Percentiles rank a stretch among this genome's conserved stretches.
Conservation (phyloP, 2,329 filamentous ascomycete genomes). For the Tolypocladium sp. region DNA sequence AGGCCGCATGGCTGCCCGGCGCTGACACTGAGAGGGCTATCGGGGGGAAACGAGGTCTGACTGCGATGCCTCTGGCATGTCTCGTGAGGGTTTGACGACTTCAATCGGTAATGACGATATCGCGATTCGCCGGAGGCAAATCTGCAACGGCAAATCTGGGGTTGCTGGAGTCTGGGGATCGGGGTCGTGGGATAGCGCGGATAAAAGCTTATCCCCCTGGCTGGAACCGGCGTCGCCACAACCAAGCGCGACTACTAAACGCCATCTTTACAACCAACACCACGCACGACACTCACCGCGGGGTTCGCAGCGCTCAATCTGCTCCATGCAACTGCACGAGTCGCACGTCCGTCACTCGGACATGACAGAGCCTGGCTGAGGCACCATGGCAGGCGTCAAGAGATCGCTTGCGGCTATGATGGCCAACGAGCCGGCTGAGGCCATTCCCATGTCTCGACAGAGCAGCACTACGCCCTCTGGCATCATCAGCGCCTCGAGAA, state of each 20-base stretch:
- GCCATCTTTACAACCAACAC: not conserved
- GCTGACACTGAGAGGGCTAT: not conserved
- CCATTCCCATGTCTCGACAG: not conserved
- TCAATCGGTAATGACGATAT: not conserved
- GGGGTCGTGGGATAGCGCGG: not conserved
- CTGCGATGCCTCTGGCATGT: too few species aligned
- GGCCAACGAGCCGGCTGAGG: constrained; percentile 14
- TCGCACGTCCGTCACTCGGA: not conserved
- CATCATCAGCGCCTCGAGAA: constrained; percentile 10
- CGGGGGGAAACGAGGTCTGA: not conserved
- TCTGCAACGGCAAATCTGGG: not conserved
- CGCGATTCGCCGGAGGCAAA: not conserved
- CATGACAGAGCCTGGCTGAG: not conserved
- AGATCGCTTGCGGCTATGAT: constrained; percentile 26
- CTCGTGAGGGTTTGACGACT: not conserved
- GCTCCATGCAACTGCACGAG: not conserved
- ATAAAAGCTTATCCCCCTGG: constrained; percentile 11
- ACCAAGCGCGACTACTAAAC: not conserved
- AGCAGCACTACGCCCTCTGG: constrained; percentile 2
- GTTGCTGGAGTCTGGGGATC: not conserved
- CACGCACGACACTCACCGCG: not conserved
- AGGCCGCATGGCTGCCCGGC: not conserved
- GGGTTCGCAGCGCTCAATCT: not conserved
- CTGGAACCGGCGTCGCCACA: too few species aligned
- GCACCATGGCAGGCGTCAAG: constrained; percentile 28